Evolutionary conservation across 495 filamentous ascomycete genomes (phyloP).

Genomic region (Neurospora sp.): DNA sequence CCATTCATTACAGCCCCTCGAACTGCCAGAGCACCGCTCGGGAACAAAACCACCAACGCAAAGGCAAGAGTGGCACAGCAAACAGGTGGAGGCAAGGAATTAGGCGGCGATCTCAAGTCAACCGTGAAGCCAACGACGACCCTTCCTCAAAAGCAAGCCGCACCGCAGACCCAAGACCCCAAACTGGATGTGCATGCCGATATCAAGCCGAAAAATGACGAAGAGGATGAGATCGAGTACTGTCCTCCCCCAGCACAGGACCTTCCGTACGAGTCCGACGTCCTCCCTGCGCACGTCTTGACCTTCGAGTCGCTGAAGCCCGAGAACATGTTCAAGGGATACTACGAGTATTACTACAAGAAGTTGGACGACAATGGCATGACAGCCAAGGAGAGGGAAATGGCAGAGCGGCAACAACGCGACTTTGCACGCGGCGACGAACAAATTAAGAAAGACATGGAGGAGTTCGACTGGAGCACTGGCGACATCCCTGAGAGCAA

Average conservation of each 20-base stretch:
- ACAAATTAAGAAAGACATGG: slow-evolving; percentile 48
- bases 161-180: slow-evolving; percentile 33
- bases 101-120: slow-evolving; percentile 31
- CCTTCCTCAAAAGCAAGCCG: slow-evolving; percentile 27
- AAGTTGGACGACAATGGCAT: slow-evolving; percentile 59
- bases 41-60: slow-evolving; percentile 92
- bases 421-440: slow-evolving; percentile 48
- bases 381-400: slow-evolving; percentile 48
- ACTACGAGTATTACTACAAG: slow-evolving; percentile 54
- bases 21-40: slow-evolving; percentile 64
- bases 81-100: slow-evolving; percentile 31
- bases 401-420: slow-evolving; percentile 44
- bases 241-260: slow-evolving; percentile 42
- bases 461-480: slow-evolving; percentile 44
- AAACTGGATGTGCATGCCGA: slow-evolving; percentile 34
- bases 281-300: slow-evolving; percentile 50
- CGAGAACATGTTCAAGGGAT: slow-evolving; percentile 60
- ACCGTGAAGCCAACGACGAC: slow-evolving; percentile 26
- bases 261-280: slow-evolving; percentile 66
- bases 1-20: slow-evolving; percentile 42
- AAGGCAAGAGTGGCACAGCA: slow-evolving; percentile 65
- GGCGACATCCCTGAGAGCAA: slow-evolving; percentile 26
- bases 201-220: slow-evolving; percentile 21
- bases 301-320: slow-evolving; percentile 39
- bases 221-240: slow-evolving; percentile 53